A percentile compares a stretch with the other conserved stretches of the same genome.
Conservation (phyloP, 208 protist genomes). For the Sergeia podlipaevii region DNA sequence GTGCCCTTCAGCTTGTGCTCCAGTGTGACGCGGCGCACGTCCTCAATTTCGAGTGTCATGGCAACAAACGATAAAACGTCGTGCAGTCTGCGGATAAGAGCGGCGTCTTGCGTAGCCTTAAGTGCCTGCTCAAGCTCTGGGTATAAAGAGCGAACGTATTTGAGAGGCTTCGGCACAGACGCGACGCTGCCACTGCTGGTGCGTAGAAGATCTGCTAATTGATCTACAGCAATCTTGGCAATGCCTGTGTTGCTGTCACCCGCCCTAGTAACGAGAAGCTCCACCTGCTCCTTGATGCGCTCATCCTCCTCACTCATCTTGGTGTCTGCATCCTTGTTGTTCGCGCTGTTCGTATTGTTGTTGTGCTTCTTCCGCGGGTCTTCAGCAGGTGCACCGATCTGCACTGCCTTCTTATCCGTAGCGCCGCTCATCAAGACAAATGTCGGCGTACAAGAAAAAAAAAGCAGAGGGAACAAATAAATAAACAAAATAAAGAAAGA, state of each 20-base stretch:
- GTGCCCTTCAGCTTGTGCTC: constrained; percentile 96
- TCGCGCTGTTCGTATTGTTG: constrained; percentile 31
- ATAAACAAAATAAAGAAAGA: not conserved
- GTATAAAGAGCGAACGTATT: constrained; percentile 97
- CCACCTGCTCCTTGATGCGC: constrained; percentile 93
- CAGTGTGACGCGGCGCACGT: constrained; percentile 71
- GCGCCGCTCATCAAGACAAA: constrained; percentile 8
- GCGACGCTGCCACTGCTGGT: constrained; percentile 96
- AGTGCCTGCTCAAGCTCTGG: constrained; percentile 86
- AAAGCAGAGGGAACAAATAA: not conserved
- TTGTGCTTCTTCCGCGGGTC: constrained; percentile 49
- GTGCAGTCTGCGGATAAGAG: constrained; percentile 80
- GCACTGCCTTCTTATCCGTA: constrained; percentile 43
- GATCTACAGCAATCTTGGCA: constrained; percentile 84
- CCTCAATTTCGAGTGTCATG: constrained; percentile 94
- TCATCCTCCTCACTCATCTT: constrained; percentile 94
- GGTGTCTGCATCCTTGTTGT: constrained; percentile 34
- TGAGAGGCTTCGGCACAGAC: constrained; percentile 99
- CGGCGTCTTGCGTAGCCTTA: constrained; percentile 39
- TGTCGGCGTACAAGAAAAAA: not conserved
- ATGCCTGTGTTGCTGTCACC: constrained; percentile 77
- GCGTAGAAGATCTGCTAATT: constrained; percentile 92
- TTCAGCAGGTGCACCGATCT: constrained; percentile 47
- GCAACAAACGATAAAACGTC: constrained; percentile 98
- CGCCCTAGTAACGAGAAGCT: constrained; percentile 88